phyloP scores from a whole-genome alignment of 78 protist genomes.

The Monosiga brevicollis region DNA sequence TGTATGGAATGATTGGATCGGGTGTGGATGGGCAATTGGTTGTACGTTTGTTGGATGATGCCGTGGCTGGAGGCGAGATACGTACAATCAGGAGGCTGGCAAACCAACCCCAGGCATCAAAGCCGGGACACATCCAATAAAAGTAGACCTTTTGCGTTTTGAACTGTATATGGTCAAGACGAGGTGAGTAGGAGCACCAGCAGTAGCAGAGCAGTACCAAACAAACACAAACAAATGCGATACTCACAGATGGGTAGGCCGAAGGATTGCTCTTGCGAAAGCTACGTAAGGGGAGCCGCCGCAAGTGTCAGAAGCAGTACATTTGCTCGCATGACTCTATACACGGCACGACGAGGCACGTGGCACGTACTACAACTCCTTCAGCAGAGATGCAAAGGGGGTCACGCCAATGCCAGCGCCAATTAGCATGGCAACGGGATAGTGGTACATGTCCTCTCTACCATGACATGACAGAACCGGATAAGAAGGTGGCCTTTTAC shows the following conservation, averaged over 20 bases:
- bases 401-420: conserved; percentile 91
- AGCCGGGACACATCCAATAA: conserved; percentile 64
- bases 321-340: neutral
- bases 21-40: neutral
- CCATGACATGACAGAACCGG: too few relatives aligned
- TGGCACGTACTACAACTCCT: conserved; percentile 45
- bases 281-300: neutral
- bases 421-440: conserved; percentile 37
- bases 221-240: too few relatives aligned
- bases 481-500: too few relatives aligned
- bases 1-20: neutral
- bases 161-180: too few relatives aligned
- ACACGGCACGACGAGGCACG: conserved; percentile 11
- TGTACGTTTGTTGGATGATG: neutral
- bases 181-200: too few relatives aligned
- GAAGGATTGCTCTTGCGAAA: neutral
- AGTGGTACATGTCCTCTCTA: conserved; percentile 58
- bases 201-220: too few relatives aligned
- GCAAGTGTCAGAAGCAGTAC: neutral
- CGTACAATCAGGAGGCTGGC: conserved; percentile 8
- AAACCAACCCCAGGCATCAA: conserved; percentile 62
- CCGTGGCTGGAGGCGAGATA: neutral
- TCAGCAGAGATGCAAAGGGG: conserved; percentile 78
- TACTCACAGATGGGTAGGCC: neutral
- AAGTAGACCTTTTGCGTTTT: conserved; percentile 45